phyloP scores from a whole-genome alignment of 2,329 filamentous ascomycete species.

The Xylariaceae sp. region DNA sequence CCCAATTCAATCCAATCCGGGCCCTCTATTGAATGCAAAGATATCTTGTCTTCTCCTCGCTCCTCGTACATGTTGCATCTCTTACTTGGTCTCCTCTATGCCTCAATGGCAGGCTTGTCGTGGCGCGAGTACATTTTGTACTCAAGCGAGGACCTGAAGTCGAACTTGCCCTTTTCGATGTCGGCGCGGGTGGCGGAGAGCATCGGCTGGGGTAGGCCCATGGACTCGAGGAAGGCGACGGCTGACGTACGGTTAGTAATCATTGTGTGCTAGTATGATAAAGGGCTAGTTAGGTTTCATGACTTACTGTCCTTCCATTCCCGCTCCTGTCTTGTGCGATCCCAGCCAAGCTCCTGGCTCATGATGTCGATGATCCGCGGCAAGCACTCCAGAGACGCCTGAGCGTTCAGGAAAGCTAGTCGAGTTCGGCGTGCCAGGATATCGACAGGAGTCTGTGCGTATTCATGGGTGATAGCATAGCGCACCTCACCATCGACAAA shows the following conservation, averaged over 20 bases:
- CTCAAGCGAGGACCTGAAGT: slow-evolving; percentile 52
- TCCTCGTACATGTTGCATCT: no score
- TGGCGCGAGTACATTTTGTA: slow-evolving; percentile 61
- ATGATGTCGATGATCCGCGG: slow-evolving; percentile 87
- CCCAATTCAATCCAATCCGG: no score
- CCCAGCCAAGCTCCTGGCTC: slow-evolving; percentile 79
- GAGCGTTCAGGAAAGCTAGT: slow-evolving; percentile 85
- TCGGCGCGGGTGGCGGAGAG: slow-evolving; percentile 53
- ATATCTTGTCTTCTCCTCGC: no score
- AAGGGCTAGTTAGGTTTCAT: background rate
- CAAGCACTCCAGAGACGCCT: slow-evolving; percentile 81
- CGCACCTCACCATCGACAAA: slow-evolving; percentile 90
- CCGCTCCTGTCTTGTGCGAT: slow-evolving; percentile 62
- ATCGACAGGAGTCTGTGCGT: slow-evolving; percentile 86
- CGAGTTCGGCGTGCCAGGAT: slow-evolving; percentile 81
- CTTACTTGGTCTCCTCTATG: slow-evolving; percentile 19
- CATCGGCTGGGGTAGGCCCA: slow-evolving; percentile 61
- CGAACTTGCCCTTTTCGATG: slow-evolving; percentile 57
- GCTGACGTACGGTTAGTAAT: slow-evolving; percentile 33
- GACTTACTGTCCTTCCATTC: slow-evolving; percentile 75
- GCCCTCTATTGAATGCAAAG: no score
- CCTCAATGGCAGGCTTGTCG: slow-evolving; percentile 44
- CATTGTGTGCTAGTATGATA: background rate
- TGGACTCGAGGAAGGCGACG: slow-evolving; percentile 57
- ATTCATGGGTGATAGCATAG: slow-evolving; percentile 84